Conservation (phyloP, 2,329 filamentous ascomycete genomes). For the Aspergillus brunneoviolaceus region DNA sequence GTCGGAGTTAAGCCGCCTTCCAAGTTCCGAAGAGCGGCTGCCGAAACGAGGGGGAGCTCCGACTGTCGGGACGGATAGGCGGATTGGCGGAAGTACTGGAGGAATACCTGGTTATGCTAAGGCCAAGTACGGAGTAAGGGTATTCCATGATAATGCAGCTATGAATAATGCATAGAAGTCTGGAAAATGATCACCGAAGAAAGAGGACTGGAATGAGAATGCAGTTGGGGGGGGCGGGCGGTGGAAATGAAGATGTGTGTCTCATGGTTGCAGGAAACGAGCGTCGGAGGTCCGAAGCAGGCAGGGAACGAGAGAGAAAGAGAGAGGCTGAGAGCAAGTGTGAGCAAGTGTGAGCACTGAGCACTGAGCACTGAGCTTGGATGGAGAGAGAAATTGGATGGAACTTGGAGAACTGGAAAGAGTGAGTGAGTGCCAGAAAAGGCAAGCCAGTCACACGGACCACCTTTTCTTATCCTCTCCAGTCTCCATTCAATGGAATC, state of each 20-base stretch:
- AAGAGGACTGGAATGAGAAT: neutral
- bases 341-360: too few species aligned
- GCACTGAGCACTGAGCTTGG: too few species aligned
- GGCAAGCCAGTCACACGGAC: neutral
- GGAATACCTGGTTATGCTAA: neutral
- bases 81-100: neutral
- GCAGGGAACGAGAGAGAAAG: too few species aligned
- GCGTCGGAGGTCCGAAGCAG: neutral
- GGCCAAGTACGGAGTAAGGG: neutral
- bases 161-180: neutral
- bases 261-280: neutral
- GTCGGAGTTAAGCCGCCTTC: conserved; percentile 7
- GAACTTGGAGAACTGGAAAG: neutral
- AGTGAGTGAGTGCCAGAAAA: neutral
- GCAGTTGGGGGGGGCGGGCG: too few species aligned
- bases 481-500: neutral
- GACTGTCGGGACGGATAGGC: conserved; percentile 2
- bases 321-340: too few species aligned
- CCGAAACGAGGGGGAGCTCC: conserved; percentile 1
- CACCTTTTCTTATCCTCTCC: neutral
- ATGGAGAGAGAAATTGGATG: too few species aligned
- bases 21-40: conserved; percentile 2
- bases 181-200: neutral
- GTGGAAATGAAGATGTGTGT: neutral
- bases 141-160: neutral